Conservation (phyloP, 78 protist species). For the Dictyostelium intermedium region DNA sequence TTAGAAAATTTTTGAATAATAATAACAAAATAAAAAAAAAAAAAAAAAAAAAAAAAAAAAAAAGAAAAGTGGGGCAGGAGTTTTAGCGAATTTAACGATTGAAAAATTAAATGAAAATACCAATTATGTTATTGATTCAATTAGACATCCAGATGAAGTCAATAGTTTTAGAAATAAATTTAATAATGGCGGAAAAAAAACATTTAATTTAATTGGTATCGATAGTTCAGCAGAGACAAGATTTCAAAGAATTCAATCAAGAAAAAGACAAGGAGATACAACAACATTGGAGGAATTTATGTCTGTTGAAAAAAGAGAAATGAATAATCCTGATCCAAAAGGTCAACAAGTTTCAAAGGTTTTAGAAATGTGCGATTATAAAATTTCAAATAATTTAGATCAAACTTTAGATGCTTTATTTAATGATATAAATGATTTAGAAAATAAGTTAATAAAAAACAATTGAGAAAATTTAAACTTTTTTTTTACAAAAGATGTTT, state of each 20-base stretch:
- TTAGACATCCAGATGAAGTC: constrained; percentile 77
- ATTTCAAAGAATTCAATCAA: not conserved
- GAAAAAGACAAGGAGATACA: constrained; percentile 49
- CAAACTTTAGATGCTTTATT: not conserved
- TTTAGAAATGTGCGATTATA: constrained; percentile 8
- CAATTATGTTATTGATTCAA: constrained; percentile 70
- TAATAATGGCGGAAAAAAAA: not conserved
- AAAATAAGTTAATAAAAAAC: not conserved
- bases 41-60: not conserved
- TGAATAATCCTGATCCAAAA: constrained; percentile 70
- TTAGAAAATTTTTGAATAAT: not conserved
- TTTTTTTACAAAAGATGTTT: too few relatives aligned
- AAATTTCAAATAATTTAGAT: not conserved
- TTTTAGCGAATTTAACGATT: constrained; percentile 16
- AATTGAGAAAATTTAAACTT: not conserved
- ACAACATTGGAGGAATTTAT: not conserved
- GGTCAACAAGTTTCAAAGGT: constrained; percentile 68
- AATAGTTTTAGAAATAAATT: constrained; percentile 23
- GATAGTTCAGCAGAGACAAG: not conserved
- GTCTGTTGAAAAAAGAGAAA: constrained; percentile 24
- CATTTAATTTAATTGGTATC: constrained; percentile 26
- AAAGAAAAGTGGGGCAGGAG: constrained; percentile 55
- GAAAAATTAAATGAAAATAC: not conserved
- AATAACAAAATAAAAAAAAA: not conserved
- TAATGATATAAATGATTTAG: not conserved